Percentiles rank a stretch among this genome's conserved stretches.
These are phyloP conservation scores for Aspergillus chevalieri DNA, from an alignment of 2,329 filamentous ascomycete species.

Conservation along the genomic window DNA sequence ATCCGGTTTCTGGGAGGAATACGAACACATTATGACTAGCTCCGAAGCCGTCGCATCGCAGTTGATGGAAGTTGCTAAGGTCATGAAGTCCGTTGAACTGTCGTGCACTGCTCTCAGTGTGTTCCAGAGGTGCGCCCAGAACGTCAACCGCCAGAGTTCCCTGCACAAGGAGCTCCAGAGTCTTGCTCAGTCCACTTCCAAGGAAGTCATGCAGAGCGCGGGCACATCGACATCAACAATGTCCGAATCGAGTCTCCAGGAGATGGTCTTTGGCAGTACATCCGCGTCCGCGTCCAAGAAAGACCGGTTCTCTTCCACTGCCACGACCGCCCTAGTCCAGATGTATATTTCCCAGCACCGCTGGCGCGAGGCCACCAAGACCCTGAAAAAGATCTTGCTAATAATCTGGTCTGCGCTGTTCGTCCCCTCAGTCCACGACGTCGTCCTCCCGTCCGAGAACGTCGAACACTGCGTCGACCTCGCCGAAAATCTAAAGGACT, in stretches of 20 bases:
- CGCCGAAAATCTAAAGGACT: conserved; percentile 42
- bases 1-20: conserved; percentile 45
- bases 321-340: conserved; percentile 35
- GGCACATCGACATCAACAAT: conserved; percentile 30
- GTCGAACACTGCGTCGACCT: conserved; percentile 43
- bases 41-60: conserved; percentile 34
- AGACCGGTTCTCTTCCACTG: conserved; percentile 36
- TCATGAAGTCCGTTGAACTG: conserved; percentile 43
- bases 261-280: conserved; percentile 37
- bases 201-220: conserved; percentile 37
- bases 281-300: conserved; percentile 34
- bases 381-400: conserved; percentile 42
- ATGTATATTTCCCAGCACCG: conserved; percentile 43
- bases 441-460: conserved; percentile 38
- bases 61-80: conserved; percentile 37
- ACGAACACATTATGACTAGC: conserved; percentile 38
- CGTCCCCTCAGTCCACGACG: conserved; percentile 38
- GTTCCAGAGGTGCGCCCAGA: conserved; percentile 38
- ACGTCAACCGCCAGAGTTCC: conserved; percentile 25
- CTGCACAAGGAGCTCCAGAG: conserved; percentile 40
- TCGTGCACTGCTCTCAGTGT: conserved; percentile 42
- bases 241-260: conserved; percentile 39
- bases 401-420: conserved; percentile 45
- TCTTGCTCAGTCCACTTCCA: conserved; percentile 38
- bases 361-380: conserved; percentile 42